Percentiles rank a stretch among this genome's conserved stretches.
These are phyloP conservation scores for Suillus subaureus DNA, from an alignment of 768 basidiomycete species.

Conservation along the genomic window DNA sequence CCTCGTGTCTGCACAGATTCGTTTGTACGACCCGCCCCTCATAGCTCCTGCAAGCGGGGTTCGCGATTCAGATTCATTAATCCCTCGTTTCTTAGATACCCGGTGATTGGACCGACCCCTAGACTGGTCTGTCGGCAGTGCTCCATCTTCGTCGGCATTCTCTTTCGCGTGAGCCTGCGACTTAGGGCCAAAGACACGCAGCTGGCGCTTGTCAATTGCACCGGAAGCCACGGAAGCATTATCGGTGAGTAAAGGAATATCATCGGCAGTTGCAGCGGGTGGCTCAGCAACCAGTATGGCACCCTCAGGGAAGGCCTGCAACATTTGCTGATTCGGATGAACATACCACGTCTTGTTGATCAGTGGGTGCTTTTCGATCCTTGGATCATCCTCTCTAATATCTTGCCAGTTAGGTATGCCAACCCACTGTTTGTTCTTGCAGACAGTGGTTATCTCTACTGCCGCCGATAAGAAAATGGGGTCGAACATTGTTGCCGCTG, in stretches of 20 bases:
- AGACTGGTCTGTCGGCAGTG: background rate
- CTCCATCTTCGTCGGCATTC: background rate
- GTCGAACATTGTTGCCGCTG: background rate
- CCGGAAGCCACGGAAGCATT: background rate
- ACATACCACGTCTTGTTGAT: background rate
- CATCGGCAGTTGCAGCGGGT: background rate
- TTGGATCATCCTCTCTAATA: background rate
- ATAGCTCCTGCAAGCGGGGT: background rate
- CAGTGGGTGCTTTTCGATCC: background rate
- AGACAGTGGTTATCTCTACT: background rate
- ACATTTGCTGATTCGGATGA: background rate
- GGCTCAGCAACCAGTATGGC: background rate
- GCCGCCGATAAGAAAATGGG: background rate
- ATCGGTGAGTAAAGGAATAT: background rate
- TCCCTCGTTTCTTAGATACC: background rate
- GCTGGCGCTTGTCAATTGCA: background rate
- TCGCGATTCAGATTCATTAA: background rate
- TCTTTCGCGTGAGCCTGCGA: background rate
- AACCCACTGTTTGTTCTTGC: background rate
- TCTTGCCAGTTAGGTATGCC: background rate
- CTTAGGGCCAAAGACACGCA: background rate
- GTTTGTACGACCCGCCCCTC: background rate
- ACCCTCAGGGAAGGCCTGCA: background rate
- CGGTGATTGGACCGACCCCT: background rate
- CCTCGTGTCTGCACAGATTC: background rate